Conservation (phyloP, 352 stramenopile genomes). For the Pythium coloratum region DNA sequence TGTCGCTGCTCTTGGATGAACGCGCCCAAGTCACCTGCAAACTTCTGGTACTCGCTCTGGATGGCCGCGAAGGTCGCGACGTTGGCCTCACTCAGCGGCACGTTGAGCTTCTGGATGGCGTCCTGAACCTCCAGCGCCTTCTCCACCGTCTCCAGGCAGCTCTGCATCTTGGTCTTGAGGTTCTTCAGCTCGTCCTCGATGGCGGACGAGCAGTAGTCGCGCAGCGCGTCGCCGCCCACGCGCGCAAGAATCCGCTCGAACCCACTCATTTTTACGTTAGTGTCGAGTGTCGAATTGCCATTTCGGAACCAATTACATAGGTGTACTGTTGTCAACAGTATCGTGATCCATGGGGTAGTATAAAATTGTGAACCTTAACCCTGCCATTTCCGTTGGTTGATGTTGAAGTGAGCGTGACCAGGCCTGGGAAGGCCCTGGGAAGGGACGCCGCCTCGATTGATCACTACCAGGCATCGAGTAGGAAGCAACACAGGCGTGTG, state of each 20-base stretch:
- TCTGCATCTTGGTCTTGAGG: conserved; percentile 60
- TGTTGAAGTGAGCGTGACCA: no score
- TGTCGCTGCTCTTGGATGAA: conserved; percentile 66
- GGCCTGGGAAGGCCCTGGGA: no score
- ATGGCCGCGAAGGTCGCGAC: conserved; percentile 49
- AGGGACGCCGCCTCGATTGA: no score
- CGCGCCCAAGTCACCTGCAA: conserved; percentile 41
- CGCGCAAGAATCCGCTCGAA: conserved; percentile 76
- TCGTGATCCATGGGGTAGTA: no score
- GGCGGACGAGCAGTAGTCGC: conserved; percentile 73
- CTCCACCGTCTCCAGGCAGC: conserved; percentile 54
- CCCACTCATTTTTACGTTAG: no score
- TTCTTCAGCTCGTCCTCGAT: conserved; percentile 72
- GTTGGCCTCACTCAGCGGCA: conserved; percentile 59
- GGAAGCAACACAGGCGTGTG: no score
- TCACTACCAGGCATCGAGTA: no score
- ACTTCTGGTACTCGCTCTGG: conserved; percentile 52
- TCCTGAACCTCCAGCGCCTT: conserved; percentile 61
- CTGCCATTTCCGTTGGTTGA: no score
- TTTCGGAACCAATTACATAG: no score
- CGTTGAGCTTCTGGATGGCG: conserved; percentile 58
- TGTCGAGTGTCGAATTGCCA: no score
- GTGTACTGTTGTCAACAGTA: no score
- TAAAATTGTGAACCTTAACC: no score
- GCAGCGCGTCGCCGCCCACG: conserved; percentile 63